Base-by-base conservation (phyloP, 2,329 filamentous ascomycete genomes). In the Beauveria asiatica region DNA sequence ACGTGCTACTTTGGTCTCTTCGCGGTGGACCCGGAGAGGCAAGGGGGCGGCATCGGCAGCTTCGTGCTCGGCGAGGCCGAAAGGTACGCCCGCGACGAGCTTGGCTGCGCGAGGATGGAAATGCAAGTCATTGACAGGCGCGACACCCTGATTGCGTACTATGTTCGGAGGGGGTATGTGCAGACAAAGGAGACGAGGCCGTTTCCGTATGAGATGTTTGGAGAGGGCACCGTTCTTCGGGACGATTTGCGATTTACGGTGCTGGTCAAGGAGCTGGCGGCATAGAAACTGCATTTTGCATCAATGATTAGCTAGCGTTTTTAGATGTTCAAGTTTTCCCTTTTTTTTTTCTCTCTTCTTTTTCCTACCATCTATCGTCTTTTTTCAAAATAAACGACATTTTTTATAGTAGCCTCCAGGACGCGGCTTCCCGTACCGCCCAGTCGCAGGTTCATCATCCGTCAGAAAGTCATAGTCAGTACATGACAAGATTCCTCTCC, bases 1-100 rank as follows among this genome's bases (percentile, higher is more conserved):
- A 62, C 70, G 41, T 73, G 71, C 19, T 77, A 79, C 67, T 78
- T 81, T 56, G 77, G 77, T 55, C 71, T 80, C 41, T 78, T 81
- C 21, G 78, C 78, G 45, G 78, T 81, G 0, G 73, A 76, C 42
- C 75, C 76, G 2, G 59, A 59, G 5, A 63, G 69, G 30, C 78
- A 80, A 67, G 73, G 72, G 5, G 74, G 74, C 16, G 78, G 79
- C 0, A 65, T 81, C 49, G 79, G 79, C 0, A 66, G 71, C 56
- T 67, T 66, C 57, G 73, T 80, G 17, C 69, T 81, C 17, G 68
- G 65, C 1, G 65, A 70, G 42, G 78, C 77, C 0, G 79, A 81
- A 67, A 63, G 62, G 11, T 72, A 73, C 62, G 74, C 72, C 0
- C 67, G 64, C 33, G 60, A 66, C 49, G 64, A 64, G 51, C 75